Evolutionary conservation across 2,329 filamentous ascomycete genomes (phyloP).

Genomic region (Herpotrichia juniperi): DNA sequence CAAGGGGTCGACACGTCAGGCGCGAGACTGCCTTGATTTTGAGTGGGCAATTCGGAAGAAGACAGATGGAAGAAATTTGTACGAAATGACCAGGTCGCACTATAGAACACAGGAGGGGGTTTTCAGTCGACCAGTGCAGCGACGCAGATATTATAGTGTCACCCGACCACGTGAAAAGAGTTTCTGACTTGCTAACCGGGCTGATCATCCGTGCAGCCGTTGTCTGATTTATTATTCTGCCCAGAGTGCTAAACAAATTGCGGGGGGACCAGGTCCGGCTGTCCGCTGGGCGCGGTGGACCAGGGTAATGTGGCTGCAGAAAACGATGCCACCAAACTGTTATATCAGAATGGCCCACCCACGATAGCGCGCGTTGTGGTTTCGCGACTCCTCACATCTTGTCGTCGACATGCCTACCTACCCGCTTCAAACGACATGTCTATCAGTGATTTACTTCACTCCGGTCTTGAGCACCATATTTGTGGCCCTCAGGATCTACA

Average conservation of each 20-base stretch:
- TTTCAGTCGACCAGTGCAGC: constrained; percentile 11
- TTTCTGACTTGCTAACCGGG: constrained; percentile 14
- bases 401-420: constrained; percentile 44
- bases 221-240: constrained; percentile 19
- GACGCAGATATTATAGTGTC: constrained; percentile 11
- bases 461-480: constrained; percentile 41
- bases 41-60: constrained; percentile 7
- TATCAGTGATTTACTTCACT: constrained; percentile 44
- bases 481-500: constrained; percentile 44
- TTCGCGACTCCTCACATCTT: constrained; percentile 32
- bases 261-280: constrained; percentile 21
- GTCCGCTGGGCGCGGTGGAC: constrained; percentile 15
- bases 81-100: constrained; percentile 9
- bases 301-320: constrained; percentile 22
- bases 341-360: constrained; percentile 38
- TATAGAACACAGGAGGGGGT: constrained; percentile 14
- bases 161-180: constrained; percentile 16
- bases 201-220: constrained; percentile 25
- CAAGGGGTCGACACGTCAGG: constrained; percentile 6
- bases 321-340: constrained; percentile 14
- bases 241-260: constrained; percentile 24
- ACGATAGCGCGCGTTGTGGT: constrained; percentile 32
- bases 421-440: constrained; percentile 45
- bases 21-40: constrained; percentile 8
- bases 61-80: constrained; percentile 14